Conservation (phyloP, 2,329 filamentous ascomycete species). For the Ilyonectria mors-panacis region DNA sequence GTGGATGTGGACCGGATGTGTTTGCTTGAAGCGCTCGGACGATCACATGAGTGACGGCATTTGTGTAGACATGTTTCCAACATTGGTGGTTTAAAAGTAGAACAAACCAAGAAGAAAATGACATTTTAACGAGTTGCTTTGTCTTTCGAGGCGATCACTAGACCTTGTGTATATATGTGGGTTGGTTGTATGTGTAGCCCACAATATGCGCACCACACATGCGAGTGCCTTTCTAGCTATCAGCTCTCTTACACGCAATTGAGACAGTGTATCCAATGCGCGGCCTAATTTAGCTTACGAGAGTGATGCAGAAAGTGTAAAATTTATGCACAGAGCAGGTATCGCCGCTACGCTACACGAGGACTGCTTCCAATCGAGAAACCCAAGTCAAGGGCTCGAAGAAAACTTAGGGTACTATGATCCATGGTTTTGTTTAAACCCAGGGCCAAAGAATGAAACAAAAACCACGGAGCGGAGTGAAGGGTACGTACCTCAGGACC, state of each 20-base stretch:
- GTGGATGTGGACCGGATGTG: slow-evolving; percentile 71
- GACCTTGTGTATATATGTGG: neutral
- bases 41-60: neutral
- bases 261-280: no score
- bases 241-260: no score
- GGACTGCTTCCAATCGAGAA: neutral
- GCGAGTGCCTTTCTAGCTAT: no score
- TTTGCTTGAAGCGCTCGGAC: slow-evolving; percentile 34
- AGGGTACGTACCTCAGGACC: neutral
- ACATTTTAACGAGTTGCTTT: neutral
- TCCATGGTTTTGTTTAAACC: no score
- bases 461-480: neutral
- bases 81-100: neutral
- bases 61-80: neutral
- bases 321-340: no score
- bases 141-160: neutral
- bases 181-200: neutral
- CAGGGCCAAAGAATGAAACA: no score
- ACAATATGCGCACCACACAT: no score
- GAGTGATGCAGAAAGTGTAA: no score
- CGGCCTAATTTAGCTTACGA: no score
- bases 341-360: no score
- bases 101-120: neutral
- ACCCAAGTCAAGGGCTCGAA: neutral
- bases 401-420: no score